These are phyloP conservation scores for Nannizziopsis arthrosporioides DNA, from an alignment of 2,329 filamentous ascomycete genomes.

Conservation along the genomic window DNA sequence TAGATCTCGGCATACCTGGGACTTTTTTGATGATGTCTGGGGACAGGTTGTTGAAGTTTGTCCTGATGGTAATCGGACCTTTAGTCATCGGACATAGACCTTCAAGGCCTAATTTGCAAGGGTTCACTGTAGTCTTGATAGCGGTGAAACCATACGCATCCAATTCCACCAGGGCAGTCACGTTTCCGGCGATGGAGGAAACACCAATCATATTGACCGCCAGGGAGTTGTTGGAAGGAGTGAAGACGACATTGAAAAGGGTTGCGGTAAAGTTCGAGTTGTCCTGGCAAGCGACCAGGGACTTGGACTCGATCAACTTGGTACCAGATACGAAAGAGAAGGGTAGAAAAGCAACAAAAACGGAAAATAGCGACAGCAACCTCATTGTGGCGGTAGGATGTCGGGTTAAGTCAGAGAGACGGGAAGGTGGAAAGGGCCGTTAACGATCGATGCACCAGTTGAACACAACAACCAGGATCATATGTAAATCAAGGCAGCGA, in stretches of 20 bases:
- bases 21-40: slow-evolving; percentile 50
- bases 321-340: slow-evolving; percentile 45
- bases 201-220: slow-evolving; percentile 66
- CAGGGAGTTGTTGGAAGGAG: slow-evolving; percentile 55
- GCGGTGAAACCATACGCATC: slow-evolving; percentile 73
- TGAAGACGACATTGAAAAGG: slow-evolving; percentile 67
- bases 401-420: background rate
- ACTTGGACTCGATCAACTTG: slow-evolving; percentile 65
- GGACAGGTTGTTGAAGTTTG: slow-evolving; percentile 51
- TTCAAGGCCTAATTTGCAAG: slow-evolving; percentile 51
- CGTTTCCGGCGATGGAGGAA: slow-evolving; percentile 71
- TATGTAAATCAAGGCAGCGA: too few relatives aligned
- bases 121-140: slow-evolving; percentile 57
- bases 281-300: slow-evolving; percentile 71
- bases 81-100: slow-evolving; percentile 87
- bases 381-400: slow-evolving; percentile 3
- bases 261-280: slow-evolving; percentile 79
- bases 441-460: background rate
- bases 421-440: too few relatives aligned
- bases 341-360: slow-evolving; percentile 30
- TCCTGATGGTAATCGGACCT: slow-evolving; percentile 61
- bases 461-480: too few relatives aligned
- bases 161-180: slow-evolving; percentile 63
- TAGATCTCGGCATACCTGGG: slow-evolving; percentile 42
- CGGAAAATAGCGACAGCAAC: slow-evolving; percentile 20